Base-by-base conservation (phyloP, 1,284 basidiomycete genomes). In the Phaffia rhodozyma region DNA sequence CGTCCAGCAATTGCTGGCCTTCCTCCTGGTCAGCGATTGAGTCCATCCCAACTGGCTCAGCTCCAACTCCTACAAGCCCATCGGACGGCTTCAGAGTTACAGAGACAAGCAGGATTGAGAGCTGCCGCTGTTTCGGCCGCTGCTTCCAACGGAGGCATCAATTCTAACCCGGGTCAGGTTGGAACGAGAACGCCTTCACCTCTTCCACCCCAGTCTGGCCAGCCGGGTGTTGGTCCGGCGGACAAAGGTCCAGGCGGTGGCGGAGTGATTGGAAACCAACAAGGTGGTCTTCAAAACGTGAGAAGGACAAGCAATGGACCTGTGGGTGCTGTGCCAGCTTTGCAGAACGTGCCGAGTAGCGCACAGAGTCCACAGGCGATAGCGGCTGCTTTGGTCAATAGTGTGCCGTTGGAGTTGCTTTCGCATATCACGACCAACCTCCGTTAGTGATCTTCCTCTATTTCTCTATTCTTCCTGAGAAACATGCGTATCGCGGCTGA, bases 21-120 rank as follows among this genome's bases (percentile, higher is more conserved):
- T n/a, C n/a, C 54, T 58, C 34, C 1, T 62, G 63, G 5, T 66
- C 61, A 25, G 56, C 57, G 16, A 55, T 53, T 58, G 9, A 29
- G 50, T 4, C 55, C 66, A 30, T 50, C 66, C 21, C 57, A 61
- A 13, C 30, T 57, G 29, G 49, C 34, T n/a, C 60, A 61, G 43
- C 60, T 61, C 32, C 60, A 61, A 23, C 60, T 61, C 25, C 25
- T 61, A 13, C 60, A 61, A n/a, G 60, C 60, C 23, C 60, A 61
- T 27, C 47, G 60, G 13, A 38, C 54, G 27, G 54, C 54, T n/a
- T 43, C 38, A 43, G 54, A 55, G 48, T 54, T 38, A 30, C 58
- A 57, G 61, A 7, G 32, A n/a, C 23, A 25, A 53, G 30, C 34
- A 13, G 27, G 57, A 6, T 9, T 48, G 47, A 47, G 48, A n/a